Base-by-base conservation (phyloP, 2,329 filamentous ascomycete species). In the Fusarium succisae region DNA sequence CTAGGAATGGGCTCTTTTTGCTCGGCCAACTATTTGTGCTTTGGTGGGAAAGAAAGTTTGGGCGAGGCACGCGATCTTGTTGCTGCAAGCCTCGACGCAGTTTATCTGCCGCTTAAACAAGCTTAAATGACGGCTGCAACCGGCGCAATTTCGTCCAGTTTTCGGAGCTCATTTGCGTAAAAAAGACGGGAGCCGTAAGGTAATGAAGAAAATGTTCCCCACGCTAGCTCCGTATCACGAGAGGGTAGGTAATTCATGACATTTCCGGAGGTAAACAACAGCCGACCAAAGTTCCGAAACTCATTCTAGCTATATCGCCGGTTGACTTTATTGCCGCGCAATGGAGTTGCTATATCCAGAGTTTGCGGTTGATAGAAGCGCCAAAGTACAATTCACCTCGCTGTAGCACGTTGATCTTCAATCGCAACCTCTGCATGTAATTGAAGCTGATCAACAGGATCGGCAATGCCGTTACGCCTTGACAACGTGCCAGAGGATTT, bases 41-140 rank as follows among this genome's bases (percentile, higher is more conserved):
- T 13, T n/a, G 51, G 45, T n/a, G 37, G 24, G 35, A 39, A 26
- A 59, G 26, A 39, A 24, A 14, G 38, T 58, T 58, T 58, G 39
- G 20, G 50, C 18, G 38, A 48, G 53, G 50, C 50, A 50, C 63
- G 26, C 39, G 67, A 72, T 54, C 56, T 51, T 20, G n/a, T 53
- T 48, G 10, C 63, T 71, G 47, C 57, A 74, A 53, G 47, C 44
- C 41, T 43, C 37, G 17, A 30, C 30, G 35, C 30, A 53, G 51
- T n/a, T 20, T 54, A 48, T n/a, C 43, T 73, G 35, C 54, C 54
- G 58, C 47, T 39, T 22, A 74, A 74, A 74, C 71, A 74, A 74
- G 71, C 71, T 74, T 74, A 74, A 74, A 55, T 69, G 32, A n/a
- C 11, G 59, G 53, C 13, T 51, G 50, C 44, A 51, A 63, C 35